Evolutionary conservation across 2,329 filamentous ascomycete genomes (phyloP), one percentile per base, ranked within the genome.

Genomic region (Ophiosphaerella herpotricha): DNA sequence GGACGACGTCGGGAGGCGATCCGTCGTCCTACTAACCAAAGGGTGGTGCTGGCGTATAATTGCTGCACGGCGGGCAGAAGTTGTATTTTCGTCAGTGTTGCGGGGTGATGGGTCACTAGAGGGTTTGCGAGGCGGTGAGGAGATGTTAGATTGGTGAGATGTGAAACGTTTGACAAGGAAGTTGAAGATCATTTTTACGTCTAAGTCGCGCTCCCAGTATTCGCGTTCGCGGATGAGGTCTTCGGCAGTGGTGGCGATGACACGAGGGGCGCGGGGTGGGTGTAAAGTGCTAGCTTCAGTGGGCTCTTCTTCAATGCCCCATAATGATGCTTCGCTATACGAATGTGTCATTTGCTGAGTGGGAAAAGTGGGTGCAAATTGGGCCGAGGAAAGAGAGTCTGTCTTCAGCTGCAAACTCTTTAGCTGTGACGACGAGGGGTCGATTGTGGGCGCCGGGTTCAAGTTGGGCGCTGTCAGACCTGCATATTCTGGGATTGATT

Each of bases 191-290:
- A 96, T 88, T 68, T 89, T 89, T 58, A 97, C 84, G 66, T 97
- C 92, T 5, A 97, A 82, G 46, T 96, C 90, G 52, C 88, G 86
- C 74, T 97, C 92, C 94, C 94, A 99, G 67, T 96, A 94, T 32
- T 94, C 89, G 18, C 78, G 78, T 50, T 85, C 83, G 7, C 73
- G 73, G 7, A 74, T 70, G 13, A 75, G 38, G 35, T 74, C 62
- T 35, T 72, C 66, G 57, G 67, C 49, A 23, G 58, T 58, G 36
- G 58, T 63, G 23, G 53, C 59, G 37, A 54, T 44, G 16, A 33
- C 44, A 29, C 48, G 57, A 29, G 46, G 58, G 35, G 55, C 52
- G 50, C 61, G 60, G 54, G 79, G 67, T 75, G 74, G 68, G 80
- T 83, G 55, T 77, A 77, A 38, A 73, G 75, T 61, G 11, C 67